Conservation (phyloP, 2,329 filamentous ascomycete genomes). For the Talaromyces marneffei region DNA sequence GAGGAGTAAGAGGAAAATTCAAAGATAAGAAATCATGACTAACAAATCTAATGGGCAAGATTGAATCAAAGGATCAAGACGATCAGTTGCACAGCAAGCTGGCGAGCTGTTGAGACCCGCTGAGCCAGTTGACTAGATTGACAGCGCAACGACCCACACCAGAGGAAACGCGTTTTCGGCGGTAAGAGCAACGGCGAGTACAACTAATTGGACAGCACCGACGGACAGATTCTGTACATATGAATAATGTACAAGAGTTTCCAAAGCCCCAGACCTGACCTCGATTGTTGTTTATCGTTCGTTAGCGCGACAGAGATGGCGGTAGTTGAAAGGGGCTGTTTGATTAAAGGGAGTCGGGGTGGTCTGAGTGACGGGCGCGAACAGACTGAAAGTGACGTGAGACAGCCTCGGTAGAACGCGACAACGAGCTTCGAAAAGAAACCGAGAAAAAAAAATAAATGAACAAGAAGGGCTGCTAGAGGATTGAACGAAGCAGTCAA, state of each 20-base stretch:
- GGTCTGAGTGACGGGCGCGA: conserved; percentile 9
- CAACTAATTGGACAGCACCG: not conserved
- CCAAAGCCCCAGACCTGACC: not conserved
- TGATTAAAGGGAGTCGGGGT: not conserved
- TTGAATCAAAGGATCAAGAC: not conserved
- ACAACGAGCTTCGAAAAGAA: not conserved
- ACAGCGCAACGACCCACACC: conserved; percentile 14
- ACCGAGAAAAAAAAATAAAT: not conserved
- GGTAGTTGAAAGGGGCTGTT: conserved; percentile 4
- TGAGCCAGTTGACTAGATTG: conserved; percentile 4
- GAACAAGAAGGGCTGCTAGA: not conserved
- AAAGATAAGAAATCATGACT: conserved; percentile 7
- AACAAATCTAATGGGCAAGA: conserved; percentile 3
- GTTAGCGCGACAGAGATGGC: not conserved
- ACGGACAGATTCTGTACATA: not conserved
- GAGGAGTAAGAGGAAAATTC: not conserved
- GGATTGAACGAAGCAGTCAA: not conserved
- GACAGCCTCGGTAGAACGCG: conserved; percentile 1
- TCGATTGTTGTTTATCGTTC: not conserved
- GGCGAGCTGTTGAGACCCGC: conserved; percentile 6
- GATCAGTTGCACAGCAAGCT: conserved; percentile 9
- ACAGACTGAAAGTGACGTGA: conserved; percentile 2
- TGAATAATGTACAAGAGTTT: not conserved
- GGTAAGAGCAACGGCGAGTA: not conserved
- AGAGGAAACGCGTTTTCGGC: conserved; percentile 6